Evolutionary conservation across 73 alveolate species (phyloP).

Genomic region (Tetrahymena thermophila): DNA sequence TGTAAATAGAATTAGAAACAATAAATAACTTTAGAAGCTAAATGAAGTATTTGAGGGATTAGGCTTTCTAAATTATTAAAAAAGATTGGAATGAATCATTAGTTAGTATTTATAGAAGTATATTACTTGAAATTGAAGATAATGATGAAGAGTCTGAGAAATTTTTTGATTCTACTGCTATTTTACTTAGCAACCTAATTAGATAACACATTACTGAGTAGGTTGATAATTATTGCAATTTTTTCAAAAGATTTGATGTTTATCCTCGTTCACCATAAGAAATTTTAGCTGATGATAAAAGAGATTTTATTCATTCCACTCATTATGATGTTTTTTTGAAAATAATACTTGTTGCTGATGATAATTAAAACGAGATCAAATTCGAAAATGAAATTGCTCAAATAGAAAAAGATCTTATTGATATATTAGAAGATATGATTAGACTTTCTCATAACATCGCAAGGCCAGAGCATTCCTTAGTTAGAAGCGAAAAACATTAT

Average conservation of each 20-base stretch:
- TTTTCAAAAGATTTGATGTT: slow-evolving; percentile 71
- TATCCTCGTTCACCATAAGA: slow-evolving; percentile 57
- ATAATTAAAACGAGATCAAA: slow-evolving; percentile 59
- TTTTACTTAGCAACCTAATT: slow-evolving; percentile 78
- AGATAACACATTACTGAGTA: slow-evolving; percentile 71
- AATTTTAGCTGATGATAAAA: slow-evolving; percentile 59
- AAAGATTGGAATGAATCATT: background rate
- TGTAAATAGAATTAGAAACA: background rate
- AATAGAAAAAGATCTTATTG: slow-evolving; percentile 51
- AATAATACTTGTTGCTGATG: slow-evolving; percentile 60
- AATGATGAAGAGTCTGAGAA: slow-evolving; percentile 64
- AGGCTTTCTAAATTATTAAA: background rate
- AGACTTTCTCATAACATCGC: slow-evolving; percentile 61
- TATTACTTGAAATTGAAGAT: background rate
- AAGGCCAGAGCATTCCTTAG: slow-evolving; percentile 81
- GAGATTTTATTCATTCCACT: slow-evolving; percentile 61
- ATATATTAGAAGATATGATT: slow-evolving; percentile 60
- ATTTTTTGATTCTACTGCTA: slow-evolving; percentile 80
- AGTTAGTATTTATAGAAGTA: background rate
- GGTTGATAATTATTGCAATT: slow-evolving; percentile 57
- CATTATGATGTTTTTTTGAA: slow-evolving; percentile 70
- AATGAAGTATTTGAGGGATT: background rate
- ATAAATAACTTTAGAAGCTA: background rate
- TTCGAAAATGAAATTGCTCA: slow-evolving; percentile 53
- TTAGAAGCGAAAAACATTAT: slow-evolving; percentile 73